Conservation (phyloP, 164 flowering plant species). For the Protea cynaroides region DNA sequence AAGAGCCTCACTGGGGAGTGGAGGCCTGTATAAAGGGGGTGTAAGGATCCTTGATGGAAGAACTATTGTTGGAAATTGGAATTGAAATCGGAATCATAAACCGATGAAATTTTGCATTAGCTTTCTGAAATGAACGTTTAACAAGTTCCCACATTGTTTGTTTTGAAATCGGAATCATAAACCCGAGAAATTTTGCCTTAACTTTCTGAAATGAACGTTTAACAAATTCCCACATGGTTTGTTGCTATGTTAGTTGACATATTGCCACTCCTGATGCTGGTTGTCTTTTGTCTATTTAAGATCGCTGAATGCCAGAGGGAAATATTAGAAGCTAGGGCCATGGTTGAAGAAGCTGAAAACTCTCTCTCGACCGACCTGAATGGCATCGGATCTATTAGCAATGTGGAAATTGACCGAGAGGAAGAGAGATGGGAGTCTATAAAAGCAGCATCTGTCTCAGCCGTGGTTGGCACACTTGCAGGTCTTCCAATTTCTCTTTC, state of each 20-base stretch:
- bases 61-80: too few relatives aligned
- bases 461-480: slow-evolving; percentile 71
- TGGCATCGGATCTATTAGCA: slow-evolving; percentile 12
- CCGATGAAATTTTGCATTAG: too few relatives aligned
- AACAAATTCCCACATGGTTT: neutral
- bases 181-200: too few relatives aligned
- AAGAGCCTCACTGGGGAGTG: too few relatives aligned
- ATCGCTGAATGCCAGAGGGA: slow-evolving; percentile 88
- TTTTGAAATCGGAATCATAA: too few relatives aligned
- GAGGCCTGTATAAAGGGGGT: too few relatives aligned
- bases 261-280: neutral
- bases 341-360: slow-evolving; percentile 81
- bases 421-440: slow-evolving; percentile 74
- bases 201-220: too few relatives aligned
- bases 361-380: slow-evolving; percentile 28
- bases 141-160: neutral
- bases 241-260: neutral
- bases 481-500: slow-evolving; percentile 64
- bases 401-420: slow-evolving; percentile 33
- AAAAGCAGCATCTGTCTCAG: slow-evolving; percentile 70
- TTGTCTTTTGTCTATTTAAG: slow-evolving; percentile 27
- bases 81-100: too few relatives aligned
- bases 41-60: too few relatives aligned
- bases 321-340: slow-evolving; percentile 58
- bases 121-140: too few relatives aligned